Evolutionary conservation across 2,329 filamentous ascomycete species (phyloP), one percentile per base, ranked within the genome.

Genomic region (Celoporthe dispersa): DNA sequence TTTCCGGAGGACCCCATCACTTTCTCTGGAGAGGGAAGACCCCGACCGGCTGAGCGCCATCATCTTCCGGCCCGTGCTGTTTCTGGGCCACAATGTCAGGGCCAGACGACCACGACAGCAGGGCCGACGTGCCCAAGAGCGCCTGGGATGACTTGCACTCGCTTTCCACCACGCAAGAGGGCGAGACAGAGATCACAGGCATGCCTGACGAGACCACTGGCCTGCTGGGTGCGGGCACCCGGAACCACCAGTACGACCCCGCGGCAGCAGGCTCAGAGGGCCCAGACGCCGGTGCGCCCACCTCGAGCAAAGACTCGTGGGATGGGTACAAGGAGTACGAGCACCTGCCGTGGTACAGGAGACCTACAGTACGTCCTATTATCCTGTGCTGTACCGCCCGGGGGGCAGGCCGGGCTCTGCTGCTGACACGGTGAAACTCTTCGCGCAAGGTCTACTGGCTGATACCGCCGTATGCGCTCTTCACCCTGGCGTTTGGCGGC

Each of bases 401-500:
- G 37, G 7, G 11, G 6, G 14, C 9, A n/a, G 11, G 35, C n/a
- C 25, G 16, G 1, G 16, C n/a, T 31, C n/a, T 41, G 57, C n/a
- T 41, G 57, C 68, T 59, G 64, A 60, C 64, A 67, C 78, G 81
- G 74, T 80, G 72, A 64, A 41, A 16, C 39, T 41, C 39, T 71
- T 68, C 51, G n/a, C 2, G 14, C 39, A 19, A 93, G 92, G 88
- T 97, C 66, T 93, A 86, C 80, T 98, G 94, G 93, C 85, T 98
- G 5, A 80, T 98, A 9, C 88, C 87, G 0, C 92, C 94, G 0
- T 96, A 94, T 80, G 85, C 92, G 68, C 80, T 97, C 60, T 95
- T 94, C 77, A 93, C 94, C 0, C 83, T 97, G 67, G 94, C 94
- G 0, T 95, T 96, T 79, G 96, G 95, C 41, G 94, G 93, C 69